Evolutionary conservation across 257 asterid species (phyloP).

Genomic region (Oldenlandia corymbosa): DNA sequence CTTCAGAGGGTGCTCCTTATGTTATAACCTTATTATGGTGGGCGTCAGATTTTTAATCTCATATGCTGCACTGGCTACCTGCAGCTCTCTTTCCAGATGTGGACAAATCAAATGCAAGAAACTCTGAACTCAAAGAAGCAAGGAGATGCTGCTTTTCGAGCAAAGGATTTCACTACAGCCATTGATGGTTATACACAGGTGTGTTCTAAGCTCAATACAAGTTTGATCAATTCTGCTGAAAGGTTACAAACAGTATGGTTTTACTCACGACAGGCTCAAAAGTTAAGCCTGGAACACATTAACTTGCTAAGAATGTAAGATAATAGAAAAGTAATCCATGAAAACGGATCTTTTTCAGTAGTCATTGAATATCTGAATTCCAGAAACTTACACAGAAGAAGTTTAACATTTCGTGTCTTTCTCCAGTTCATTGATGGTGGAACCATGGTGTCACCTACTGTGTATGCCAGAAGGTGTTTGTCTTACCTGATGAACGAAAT

Average conservation of each 20-base stretch:
- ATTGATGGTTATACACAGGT: conserved; percentile 82
- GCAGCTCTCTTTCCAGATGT: conserved; percentile 96
- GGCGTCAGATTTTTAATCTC: not conserved
- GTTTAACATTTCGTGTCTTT: not conserved
- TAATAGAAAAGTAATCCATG: no score
- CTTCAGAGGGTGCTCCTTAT: not conserved
- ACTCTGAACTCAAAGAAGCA: conserved; percentile 80
- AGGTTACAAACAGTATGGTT: not conserved
- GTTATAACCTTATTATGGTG: not conserved
- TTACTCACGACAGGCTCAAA: not conserved
- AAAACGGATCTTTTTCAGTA: no score
- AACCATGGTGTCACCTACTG: conserved; percentile 83
- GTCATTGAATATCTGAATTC: no score
- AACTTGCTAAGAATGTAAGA: no score
- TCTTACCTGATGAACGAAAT: conserved; percentile 36
- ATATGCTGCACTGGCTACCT: conserved; percentile 11
- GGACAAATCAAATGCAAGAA: conserved; percentile 98
- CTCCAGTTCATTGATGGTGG: conserved; percentile 83
- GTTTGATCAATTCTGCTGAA: not conserved
- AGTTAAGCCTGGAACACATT: not conserved
- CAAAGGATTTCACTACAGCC: conserved; percentile 74
- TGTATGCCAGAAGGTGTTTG: conserved; percentile 65
- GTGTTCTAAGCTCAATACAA: not conserved
- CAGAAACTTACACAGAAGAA: not conserved
- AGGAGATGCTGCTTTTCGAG: conserved; percentile 91